Conservation (phyloP, 495 filamentous ascomycete genomes). For the Poronia punctata region DNA sequence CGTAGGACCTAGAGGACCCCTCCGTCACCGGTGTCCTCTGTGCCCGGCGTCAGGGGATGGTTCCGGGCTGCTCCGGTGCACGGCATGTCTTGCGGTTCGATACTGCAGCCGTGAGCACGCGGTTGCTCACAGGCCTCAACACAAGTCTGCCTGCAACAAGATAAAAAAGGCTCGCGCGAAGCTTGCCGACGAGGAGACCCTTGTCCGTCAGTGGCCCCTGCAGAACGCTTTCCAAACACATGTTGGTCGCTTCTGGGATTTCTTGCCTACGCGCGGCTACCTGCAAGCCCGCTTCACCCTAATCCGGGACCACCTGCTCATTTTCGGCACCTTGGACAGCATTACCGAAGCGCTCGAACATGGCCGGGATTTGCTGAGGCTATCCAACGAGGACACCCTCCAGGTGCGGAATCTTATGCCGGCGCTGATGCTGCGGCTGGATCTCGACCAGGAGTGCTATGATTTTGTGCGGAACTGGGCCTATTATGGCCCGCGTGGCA, state of each 20-base stretch:
- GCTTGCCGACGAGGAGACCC: conserved; percentile 24
- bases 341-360: conserved; percentile 30
- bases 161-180: conserved; percentile 24
- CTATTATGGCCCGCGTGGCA: conserved; percentile 13
- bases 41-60: conserved; percentile 9
- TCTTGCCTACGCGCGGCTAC: conserved; percentile 34
- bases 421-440: conserved; percentile 37
- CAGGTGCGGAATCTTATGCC: conserved; percentile 36
- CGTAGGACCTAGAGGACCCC: conserved; percentile 9
- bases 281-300: conserved; percentile 31
- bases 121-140: conserved; percentile 26
- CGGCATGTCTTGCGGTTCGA: conserved; percentile 31
- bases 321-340: conserved; percentile 28
- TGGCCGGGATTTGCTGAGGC: conserved; percentile 31
- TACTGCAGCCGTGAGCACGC: conserved; percentile 45
- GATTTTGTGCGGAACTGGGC: conserved; percentile 48
- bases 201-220: conserved; percentile 26
- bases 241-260: conserved; percentile 35
- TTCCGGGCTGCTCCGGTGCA: conserved; percentile 23
- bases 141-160: conserved; percentile 35
- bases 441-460: conserved; percentile 48
- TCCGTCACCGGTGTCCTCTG: conserved; percentile 15
- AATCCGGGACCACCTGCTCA: conserved; percentile 19
- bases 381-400: conserved; percentile 41
- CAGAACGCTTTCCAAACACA: conserved; percentile 29